Evolutionary conservation across 2,329 filamentous ascomycete species (phyloP), one percentile per base, ranked within the genome.

Genomic region (Eurotiales sp.): DNA sequence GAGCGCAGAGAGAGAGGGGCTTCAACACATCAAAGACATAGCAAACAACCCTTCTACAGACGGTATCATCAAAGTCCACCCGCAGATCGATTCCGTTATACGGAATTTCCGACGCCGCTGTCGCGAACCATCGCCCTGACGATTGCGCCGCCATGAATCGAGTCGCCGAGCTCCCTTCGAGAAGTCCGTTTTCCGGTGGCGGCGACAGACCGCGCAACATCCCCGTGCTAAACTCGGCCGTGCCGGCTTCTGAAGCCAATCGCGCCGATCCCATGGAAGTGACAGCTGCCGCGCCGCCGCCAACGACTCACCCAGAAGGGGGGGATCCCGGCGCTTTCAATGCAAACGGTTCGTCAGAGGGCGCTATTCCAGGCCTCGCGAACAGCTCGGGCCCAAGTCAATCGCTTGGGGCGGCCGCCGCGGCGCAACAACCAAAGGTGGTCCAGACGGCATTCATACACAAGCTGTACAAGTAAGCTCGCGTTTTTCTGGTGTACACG

Each of bases 381-480:
- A 61, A 55, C 51, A 59, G 57, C 25, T 46, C 54, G 56, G 58
- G 55, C 50, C 56, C 56, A 2, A 64, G 62, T 53, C 67, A 67
- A 45, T 64, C 68, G 21, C 63, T 71, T 46, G 70, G 70, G 8
- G 75, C 74, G 64, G 76, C 73, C 64, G 69, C 71, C 49, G 72
- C 75, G 43, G 86, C 91, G 47, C 90, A 95, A 66, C 91, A 96
- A 67, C 91, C 93, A 54, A 99, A 99, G 73, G 92, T 96, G 40
- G 90, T 97, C 14, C 93, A 99, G 74, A 97, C 93, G 10, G 93
- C 93, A 19, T 99, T 99, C 65, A 97, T 99, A 58, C 93, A 99
- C 72, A 99, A 99, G 72, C 82, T 99, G 30, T 99, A 97, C 78
- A 96, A 95, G 91, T 96, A 78, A 65, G 86, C 34, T 37, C 34